Percentiles rank a stretch among this genome's conserved stretches.
These are phyloP conservation scores for Cladosporium cucumerinum DNA, from an alignment of 2,329 filamentous ascomycete genomes.

Conservation along the genomic window DNA sequence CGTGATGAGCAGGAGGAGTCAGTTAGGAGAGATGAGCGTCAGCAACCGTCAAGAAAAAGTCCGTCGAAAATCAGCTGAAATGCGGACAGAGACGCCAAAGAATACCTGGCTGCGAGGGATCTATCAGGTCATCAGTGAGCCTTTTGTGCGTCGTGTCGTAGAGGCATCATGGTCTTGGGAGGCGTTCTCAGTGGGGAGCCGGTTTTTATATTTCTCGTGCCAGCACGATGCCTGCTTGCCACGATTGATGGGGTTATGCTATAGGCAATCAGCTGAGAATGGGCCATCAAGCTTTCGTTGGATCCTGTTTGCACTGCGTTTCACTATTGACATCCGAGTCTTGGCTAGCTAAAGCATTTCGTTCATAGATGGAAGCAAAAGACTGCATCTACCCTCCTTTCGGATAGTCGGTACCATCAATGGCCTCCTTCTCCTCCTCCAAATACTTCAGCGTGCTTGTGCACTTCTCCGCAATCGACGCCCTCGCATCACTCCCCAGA, in stretches of 20 bases:
- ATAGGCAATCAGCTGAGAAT: background rate
- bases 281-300: background rate
- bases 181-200: background rate
- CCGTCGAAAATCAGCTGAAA: background rate
- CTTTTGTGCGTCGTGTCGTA: background rate
- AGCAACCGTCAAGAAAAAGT: background rate
- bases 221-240: no score
- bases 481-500: conserved; percentile 50
- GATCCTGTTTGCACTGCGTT: background rate
- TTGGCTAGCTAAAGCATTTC: background rate
- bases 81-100: background rate
- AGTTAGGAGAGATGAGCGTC: background rate
- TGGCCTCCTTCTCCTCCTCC: conserved; percentile 50
- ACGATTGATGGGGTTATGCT: no score
- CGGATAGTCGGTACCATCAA: conserved; percentile 24
- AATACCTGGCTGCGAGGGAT: background rate
- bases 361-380: background rate
- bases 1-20: background rate
- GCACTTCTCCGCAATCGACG: conserved; percentile 43
- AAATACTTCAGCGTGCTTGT: conserved; percentile 43
- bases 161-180: background rate
- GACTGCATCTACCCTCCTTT: background rate
- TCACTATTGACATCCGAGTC: background rate
- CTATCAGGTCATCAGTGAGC: background rate
- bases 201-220: background rate